phyloP scores from a whole-genome alignment of 2,329 filamentous ascomycete genomes.

The Cercospora zeae-maydis region DNA sequence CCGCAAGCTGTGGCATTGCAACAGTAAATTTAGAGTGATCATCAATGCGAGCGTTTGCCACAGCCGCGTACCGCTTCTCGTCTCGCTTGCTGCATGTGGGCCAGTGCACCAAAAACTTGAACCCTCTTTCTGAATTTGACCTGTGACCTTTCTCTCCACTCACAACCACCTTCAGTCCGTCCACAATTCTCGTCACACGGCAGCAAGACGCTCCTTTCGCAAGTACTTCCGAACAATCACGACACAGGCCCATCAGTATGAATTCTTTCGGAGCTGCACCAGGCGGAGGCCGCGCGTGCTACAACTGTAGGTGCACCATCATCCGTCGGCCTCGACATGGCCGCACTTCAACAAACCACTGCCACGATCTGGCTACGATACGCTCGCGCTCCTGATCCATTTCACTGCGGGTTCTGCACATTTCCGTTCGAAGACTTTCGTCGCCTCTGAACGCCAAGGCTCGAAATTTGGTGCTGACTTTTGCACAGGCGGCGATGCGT shows the following conservation, averaged over 20 bases:
- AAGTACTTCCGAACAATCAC: slow-evolving; percentile 2
- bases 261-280: slow-evolving; percentile 43
- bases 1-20: background rate
- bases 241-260: slow-evolving; percentile 38
- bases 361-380: background rate
- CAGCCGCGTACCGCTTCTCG: slow-evolving; percentile 3
- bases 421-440: background rate
- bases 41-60: background rate
- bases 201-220: background rate
- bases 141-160: background rate
- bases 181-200: slow-evolving; percentile 7
- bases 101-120: slow-evolving; percentile 4
- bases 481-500: slow-evolving; percentile 46
- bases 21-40: background rate
- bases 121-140: slow-evolving; percentile 3
- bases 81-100: slow-evolving; percentile 3
- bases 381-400: background rate
- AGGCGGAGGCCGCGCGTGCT: slow-evolving; percentile 52
- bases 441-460: slow-evolving; percentile 7
- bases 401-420: no score
- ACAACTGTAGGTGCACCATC: slow-evolving; percentile 52
- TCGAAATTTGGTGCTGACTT: slow-evolving; percentile 22
- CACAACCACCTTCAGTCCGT: slow-evolving; percentile 3
- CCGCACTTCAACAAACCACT: background rate
- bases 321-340: background rate